Evolutionary conservation across 2,329 filamentous ascomycete genomes (phyloP).

Genomic region (Claviceps africana): DNA sequence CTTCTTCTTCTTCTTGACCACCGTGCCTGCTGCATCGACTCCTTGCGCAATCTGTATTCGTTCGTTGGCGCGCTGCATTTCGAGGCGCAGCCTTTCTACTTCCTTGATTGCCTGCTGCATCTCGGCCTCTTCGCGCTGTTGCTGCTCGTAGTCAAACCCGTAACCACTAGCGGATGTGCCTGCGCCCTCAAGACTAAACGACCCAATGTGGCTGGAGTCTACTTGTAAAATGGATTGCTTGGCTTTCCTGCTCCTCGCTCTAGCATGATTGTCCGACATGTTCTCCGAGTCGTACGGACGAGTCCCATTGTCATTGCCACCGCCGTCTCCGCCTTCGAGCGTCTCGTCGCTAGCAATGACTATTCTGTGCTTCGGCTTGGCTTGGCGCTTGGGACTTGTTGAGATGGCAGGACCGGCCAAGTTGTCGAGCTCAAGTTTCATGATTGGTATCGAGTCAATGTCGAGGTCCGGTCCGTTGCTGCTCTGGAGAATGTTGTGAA

Average conservation of each 20-base stretch:
- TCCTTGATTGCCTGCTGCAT: slow-evolving; percentile 82
- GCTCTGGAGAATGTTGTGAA: slow-evolving; percentile 60
- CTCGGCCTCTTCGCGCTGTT: slow-evolving; percentile 67
- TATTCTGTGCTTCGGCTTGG: slow-evolving; percentile 43
- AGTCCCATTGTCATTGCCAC: slow-evolving; percentile 16
- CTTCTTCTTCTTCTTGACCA: slow-evolving; percentile 56
- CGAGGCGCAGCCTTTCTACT: slow-evolving; percentile 70
- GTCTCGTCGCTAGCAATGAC: slow-evolving; percentile 63
- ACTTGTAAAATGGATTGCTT: slow-evolving; percentile 64
- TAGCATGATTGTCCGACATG: slow-evolving; percentile 31
- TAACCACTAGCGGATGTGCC: slow-evolving; percentile 11
- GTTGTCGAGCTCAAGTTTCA: slow-evolving; percentile 69
- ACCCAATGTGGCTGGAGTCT: slow-evolving; percentile 68
- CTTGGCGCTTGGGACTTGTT: slow-evolving; percentile 18
- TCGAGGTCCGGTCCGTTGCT: slow-evolving; percentile 70
- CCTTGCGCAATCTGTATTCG: slow-evolving; percentile 57
- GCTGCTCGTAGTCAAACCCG: slow-evolving; percentile 46
- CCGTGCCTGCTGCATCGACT: slow-evolving; percentile 49
- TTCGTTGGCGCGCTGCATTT: slow-evolving; percentile 78
- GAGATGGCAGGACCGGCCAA: slow-evolving; percentile 19
- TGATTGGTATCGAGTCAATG: slow-evolving; percentile 89
- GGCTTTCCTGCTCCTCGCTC: slow-evolving; percentile 32
- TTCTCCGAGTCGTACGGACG: slow-evolving; percentile 40
- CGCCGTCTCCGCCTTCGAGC: slow-evolving; percentile 39
- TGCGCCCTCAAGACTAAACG: slow-evolving; percentile 50